Percentiles rank a stretch among this genome's conserved stretches.
Conservation (phyloP, 2,329 filamentous ascomycete species). For the Aspergillus novoparasiticus region DNA sequence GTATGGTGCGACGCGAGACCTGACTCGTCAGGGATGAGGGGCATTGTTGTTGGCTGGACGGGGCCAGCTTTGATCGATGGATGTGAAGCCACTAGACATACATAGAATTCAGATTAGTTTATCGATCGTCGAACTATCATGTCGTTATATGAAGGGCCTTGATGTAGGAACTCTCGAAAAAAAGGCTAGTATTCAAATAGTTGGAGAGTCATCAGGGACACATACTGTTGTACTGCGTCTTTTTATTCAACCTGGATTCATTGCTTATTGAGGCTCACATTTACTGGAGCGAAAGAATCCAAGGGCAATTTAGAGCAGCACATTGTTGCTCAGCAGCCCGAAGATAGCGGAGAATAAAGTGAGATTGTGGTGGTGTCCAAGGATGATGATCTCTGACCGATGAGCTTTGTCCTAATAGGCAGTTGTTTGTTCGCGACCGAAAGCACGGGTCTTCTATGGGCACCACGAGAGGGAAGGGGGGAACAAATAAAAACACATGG, state of each 20-base stretch:
- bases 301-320: conserved; percentile 18
- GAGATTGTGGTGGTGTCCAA: conserved; percentile 3
- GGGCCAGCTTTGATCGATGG: conserved; percentile 40
- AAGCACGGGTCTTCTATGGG: conserved; percentile 3
- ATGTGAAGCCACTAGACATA: conserved; percentile 39
- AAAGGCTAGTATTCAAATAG: not conserved
- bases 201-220: conserved; percentile 10
- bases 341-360: conserved; percentile 7
- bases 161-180: not conserved
- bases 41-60: conserved; percentile 41
- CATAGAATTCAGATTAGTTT: conserved; percentile 14
- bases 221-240: conserved; percentile 22
- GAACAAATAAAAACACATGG: not conserved
- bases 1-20: conserved; percentile 40
- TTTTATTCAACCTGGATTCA: conserved; percentile 19
- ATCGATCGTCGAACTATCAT: not conserved
- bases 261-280: conserved; percentile 20
- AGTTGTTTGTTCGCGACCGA: conserved; percentile 10
- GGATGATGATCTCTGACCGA: conserved; percentile 7
- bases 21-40: conserved; percentile 45
- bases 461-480: not conserved
- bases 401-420: conserved; percentile 8
- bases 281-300: conserved; percentile 17
- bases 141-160: not conserved
- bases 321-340: conserved; percentile 25